Evolutionary conservation across 75 land plant species (phyloP).

Genomic region (Cryptomeria japonica): DNA sequence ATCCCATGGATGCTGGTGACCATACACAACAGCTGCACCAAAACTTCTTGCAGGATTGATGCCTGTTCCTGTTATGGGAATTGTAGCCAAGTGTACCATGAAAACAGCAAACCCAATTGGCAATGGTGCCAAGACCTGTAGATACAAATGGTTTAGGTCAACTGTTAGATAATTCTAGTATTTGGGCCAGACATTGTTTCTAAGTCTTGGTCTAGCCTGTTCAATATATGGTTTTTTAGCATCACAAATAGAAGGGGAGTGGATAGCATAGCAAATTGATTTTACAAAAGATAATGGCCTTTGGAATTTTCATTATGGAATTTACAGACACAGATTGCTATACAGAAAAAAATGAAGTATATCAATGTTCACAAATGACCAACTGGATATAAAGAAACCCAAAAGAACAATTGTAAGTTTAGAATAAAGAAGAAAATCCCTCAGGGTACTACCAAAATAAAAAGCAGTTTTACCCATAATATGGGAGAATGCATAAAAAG

Average conservation of each 20-base stretch:
- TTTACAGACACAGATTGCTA: neutral
- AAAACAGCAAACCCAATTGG: slow-evolving; percentile 57
- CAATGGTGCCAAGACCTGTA: slow-evolving; percentile 45
- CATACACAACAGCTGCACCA: slow-evolving; percentile 47
- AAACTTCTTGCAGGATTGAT: slow-evolving; percentile 55
- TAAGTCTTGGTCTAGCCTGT: too few species aligned
- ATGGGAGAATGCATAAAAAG: neutral
- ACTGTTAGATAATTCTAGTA: neutral
- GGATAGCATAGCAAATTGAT: neutral
- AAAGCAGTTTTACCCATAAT: too few species aligned
- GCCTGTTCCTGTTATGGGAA: slow-evolving; percentile 53
- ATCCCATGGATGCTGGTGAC: slow-evolving; percentile 28
- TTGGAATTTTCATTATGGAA: neutral
- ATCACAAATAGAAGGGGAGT: neutral
- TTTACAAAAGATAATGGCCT: neutral
- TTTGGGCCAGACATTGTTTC: neutral
- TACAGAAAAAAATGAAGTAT: too few species aligned
- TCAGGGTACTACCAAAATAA: neutral
- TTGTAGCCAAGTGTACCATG: slow-evolving; percentile 53
- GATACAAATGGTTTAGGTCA: neutral
- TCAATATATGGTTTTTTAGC: neutral
- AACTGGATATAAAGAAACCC: too few species aligned
- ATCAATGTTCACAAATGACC: neutral
- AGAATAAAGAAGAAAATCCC: neutral
- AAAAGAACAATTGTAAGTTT: neutral